These are phyloP conservation scores for Aureobasidium sp. DNA, from an alignment of 2,329 filamentous ascomycete species.

Conservation along the genomic window DNA sequence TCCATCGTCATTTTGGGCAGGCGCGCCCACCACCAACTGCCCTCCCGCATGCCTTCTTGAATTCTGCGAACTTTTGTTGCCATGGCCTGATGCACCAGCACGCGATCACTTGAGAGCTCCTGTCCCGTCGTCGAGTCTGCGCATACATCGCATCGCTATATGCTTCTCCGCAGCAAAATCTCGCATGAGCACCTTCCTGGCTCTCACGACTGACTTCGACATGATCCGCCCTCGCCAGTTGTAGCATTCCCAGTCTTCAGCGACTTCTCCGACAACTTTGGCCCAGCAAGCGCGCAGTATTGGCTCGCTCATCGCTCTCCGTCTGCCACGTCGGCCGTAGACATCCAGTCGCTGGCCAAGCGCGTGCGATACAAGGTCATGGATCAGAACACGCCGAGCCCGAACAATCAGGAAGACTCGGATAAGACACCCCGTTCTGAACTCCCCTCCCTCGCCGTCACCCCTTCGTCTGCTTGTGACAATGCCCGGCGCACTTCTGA, in stretches of 20 bases:
- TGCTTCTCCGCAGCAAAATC: conserved; percentile 8
- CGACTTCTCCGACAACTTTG: neutral
- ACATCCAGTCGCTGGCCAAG: conserved; percentile 12
- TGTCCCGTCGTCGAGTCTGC: neutral
- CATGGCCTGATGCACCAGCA: conserved; percentile 9
- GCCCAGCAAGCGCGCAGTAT: conserved; percentile 8
- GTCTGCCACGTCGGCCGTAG: neutral
- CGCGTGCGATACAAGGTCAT: conserved; percentile 13
- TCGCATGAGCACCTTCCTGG: conserved; percentile 7
- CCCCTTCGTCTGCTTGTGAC: conserved; percentile 16
- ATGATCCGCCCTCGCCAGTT: conserved; percentile 13
- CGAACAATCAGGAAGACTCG: conserved; percentile 20
- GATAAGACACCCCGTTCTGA: conserved; percentile 37
- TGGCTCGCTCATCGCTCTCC: neutral
- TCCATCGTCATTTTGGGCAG: conserved; percentile 8
- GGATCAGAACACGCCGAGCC: conserved; percentile 1
- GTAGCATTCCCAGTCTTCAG: conserved; percentile 3
- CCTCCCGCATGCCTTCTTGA: conserved; percentile 3
- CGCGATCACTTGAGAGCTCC: neutral
- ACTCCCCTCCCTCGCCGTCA: conserved; percentile 27
- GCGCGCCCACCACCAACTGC: conserved; percentile 7
- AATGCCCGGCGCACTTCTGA: conserved; percentile 17
- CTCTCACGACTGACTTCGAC: conserved; percentile 15
- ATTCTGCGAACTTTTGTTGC: conserved; percentile 9
- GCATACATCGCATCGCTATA: neutral